Conservation (phyloP, 169 alveolate genomes). For the Cyclospora cayetanensis region DNA sequence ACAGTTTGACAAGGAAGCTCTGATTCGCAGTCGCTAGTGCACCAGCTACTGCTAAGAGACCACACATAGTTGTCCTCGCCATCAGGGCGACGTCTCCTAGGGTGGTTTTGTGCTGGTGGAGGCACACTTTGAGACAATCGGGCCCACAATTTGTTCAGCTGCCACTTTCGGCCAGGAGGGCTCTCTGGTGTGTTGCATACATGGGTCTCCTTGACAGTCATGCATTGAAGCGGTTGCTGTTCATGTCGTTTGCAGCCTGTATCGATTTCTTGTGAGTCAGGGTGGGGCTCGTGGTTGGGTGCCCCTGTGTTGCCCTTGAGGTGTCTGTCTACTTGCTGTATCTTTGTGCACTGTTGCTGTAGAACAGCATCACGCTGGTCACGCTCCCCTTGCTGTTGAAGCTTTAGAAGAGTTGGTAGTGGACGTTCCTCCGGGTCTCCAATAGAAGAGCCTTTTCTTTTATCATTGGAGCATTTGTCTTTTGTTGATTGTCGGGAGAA, state of each 20-base stretch:
- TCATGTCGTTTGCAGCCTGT: background rate
- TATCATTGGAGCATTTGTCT: background rate
- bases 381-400: background rate
- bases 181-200: background rate
- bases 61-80: background rate
- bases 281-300: background rate
- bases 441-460: background rate
- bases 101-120: background rate
- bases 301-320: background rate
- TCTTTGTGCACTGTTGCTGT: background rate
- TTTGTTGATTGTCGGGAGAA: background rate
- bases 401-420: conserved; percentile 24
- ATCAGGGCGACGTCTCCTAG: background rate
- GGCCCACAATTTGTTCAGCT: conserved; percentile 37
- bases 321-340: background rate
- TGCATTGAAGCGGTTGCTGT: background rate
- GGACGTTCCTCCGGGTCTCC: conserved; percentile 60
- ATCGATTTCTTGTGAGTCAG: background rate
- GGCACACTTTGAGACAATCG: conserved; percentile 51
- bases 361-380: background rate
- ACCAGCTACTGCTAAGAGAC: background rate
- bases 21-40: conserved; percentile 43
- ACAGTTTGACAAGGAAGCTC: conserved; percentile 59
- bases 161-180: conserved; percentile 43
- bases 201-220: background rate